Percentiles rank a stretch among this genome's conserved stretches.
Conservation (phyloP, 306 rosid species). For the Neltuma alba region DNA sequence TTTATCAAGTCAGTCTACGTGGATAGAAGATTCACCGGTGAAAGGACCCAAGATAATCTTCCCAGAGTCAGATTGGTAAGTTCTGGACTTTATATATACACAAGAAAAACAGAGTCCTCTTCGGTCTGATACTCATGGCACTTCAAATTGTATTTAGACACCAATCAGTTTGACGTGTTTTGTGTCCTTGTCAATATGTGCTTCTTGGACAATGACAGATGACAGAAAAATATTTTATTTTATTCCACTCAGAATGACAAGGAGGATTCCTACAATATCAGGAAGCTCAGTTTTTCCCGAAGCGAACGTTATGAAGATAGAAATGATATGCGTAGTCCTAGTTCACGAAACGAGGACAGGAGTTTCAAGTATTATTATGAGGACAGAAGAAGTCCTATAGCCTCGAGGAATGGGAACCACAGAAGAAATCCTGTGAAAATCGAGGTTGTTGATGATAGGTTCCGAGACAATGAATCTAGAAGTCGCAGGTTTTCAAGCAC, state of each 20-base stretch:
- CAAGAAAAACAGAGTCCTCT: not conserved
- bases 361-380: conserved; percentile 57
- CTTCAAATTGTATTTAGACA: not conserved
- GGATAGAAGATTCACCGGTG: conserved; percentile 71
- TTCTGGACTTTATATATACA: not conserved
- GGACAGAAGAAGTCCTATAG: conserved; percentile 72
- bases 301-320: conserved; percentile 37
- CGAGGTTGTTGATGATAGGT: conserved; percentile 88
- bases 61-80: conserved; percentile 69
- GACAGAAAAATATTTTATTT: conserved; percentile 20
- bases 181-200: not conserved
- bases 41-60: conserved; percentile 47
- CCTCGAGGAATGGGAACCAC: conserved; percentile 45
- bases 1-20: conserved; percentile 77
- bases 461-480: conserved; percentile 54
- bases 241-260: conserved; percentile 49
- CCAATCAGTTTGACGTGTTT: not conserved
- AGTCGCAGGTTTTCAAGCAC: conserved; percentile 41
- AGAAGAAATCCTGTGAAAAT: conserved; percentile 55
- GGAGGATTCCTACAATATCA: conserved; percentile 52
- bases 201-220: not conserved
- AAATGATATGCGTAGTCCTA: conserved; percentile 39
- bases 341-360: conserved; percentile 39
- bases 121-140: not conserved
- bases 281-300: conserved; percentile 40